Percentiles rank a stretch among this genome's conserved stretches.
Conservation (phyloP, 805 yeast genomes). For the Vanderwaltozyma verrucispora region DNA sequence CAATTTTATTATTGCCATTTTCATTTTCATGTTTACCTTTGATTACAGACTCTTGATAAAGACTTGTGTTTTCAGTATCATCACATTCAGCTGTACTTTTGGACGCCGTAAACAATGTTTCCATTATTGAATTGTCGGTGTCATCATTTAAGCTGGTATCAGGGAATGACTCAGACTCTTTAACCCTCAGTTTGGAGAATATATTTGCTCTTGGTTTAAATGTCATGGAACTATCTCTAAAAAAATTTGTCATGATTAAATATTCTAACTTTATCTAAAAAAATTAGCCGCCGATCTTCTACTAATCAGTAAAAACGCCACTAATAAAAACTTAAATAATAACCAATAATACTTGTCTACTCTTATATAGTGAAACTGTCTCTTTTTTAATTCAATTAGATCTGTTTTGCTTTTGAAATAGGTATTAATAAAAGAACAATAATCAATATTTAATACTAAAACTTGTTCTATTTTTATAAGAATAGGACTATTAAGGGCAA, state of each 20-base stretch:
- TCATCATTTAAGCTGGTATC: neutral
- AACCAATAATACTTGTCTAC: too few species aligned
- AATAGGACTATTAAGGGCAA: too few species aligned
- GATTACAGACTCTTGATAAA: neutral
- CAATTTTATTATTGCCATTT: neutral
- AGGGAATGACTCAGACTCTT: conserved; percentile 6
- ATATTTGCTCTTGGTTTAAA: conserved; percentile 28
- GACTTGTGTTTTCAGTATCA: neutral
- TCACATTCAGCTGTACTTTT: neutral
- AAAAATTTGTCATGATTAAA: conserved; percentile 24
- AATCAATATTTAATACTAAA: too few species aligned
- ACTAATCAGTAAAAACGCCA: too few species aligned
- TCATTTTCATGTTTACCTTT: neutral
- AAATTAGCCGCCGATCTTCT: conserved; percentile 3
- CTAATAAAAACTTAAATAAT: too few species aligned
- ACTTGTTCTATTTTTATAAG: too few species aligned
- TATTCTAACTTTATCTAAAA: too few species aligned
- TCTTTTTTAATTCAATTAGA: too few species aligned
- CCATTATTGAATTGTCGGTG: neutral
- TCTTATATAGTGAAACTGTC: too few species aligned
- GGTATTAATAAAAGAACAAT: too few species aligned
- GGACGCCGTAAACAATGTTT: neutral
- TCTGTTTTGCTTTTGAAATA: too few species aligned
- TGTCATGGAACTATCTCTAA: conserved; percentile 22
- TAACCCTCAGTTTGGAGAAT: conserved; percentile 20